These are phyloP conservation scores for Orychophragmus violaceus DNA, from an alignment of 345 rosid genomes.

Conservation along the genomic window DNA sequence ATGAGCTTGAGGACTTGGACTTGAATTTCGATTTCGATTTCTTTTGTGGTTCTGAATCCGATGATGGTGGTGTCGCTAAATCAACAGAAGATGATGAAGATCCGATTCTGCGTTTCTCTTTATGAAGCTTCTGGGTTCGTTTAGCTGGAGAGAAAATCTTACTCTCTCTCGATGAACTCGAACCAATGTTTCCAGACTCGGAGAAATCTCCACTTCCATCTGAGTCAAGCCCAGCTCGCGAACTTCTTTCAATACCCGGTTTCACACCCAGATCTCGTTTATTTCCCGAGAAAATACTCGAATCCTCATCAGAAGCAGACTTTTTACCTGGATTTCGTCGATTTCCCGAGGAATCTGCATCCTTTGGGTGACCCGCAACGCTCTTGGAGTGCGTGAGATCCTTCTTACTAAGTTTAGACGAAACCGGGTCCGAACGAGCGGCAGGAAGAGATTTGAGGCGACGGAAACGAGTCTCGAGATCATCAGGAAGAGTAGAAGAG, in stretches of 20 bases:
- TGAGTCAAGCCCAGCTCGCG: background rate
- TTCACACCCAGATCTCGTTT: constrained; percentile 18
- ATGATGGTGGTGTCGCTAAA: constrained; percentile 10
- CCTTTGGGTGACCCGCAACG: background rate
- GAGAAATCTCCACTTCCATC: constrained; percentile 22
- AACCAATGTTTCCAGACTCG: constrained; percentile 5
- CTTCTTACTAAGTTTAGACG: background rate
- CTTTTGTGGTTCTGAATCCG: background rate
- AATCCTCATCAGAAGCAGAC: constrained; percentile 12
- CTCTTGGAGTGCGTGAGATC: constrained; percentile 20
- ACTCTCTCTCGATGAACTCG: background rate
- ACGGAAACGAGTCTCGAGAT: constrained; percentile 66
- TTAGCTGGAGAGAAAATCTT: constrained; percentile 13
- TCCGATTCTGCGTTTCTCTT: constrained; percentile 19
- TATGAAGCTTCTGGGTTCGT: constrained; percentile 15
- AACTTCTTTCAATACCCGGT: background rate
- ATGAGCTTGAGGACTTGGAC: constrained; percentile 18
- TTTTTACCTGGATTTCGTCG: constrained; percentile 17
- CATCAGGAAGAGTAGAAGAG: constrained; percentile 52
- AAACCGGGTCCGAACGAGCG: constrained; percentile 22
- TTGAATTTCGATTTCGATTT: constrained; percentile 10
- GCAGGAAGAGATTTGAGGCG: constrained; percentile 64
- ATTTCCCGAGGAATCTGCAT: constrained; percentile 7
- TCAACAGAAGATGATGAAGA: constrained; percentile 19
- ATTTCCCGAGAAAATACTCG: background rate